These are phyloP conservation scores for Acanthamoeba quina DNA, from an alignment of 208 protist species.

Conservation along the genomic window DNA sequence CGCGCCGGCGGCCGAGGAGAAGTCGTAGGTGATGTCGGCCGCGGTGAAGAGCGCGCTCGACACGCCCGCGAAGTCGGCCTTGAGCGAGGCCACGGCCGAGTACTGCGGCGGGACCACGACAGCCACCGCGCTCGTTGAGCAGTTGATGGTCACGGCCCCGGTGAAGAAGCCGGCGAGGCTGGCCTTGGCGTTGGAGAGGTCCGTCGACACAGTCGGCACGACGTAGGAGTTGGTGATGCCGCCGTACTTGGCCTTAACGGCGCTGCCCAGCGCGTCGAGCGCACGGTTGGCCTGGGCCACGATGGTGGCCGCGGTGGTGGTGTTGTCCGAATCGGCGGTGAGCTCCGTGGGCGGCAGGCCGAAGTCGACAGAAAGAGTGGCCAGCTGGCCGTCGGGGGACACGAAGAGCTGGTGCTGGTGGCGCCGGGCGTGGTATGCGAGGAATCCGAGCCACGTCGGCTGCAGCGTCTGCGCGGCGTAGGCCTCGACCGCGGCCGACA, in stretches of 20 bases:
- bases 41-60: neutral
- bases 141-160: neutral
- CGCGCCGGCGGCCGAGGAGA: neutral
- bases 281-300: neutral
- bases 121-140: neutral
- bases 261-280: neutral
- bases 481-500: neutral
- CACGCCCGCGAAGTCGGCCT: neutral
- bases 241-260: neutral
- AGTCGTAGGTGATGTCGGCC: slow-evolving; percentile 14
- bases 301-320: neutral
- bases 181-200: neutral
- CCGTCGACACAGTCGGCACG: neutral
- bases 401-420: neutral
- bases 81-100: neutral
- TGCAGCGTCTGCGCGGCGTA: neutral
- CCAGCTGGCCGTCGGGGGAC: neutral
- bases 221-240: neutral
- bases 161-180: neutral
- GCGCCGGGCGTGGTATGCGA: neutral
- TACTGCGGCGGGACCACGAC: neutral
- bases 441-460: neutral
- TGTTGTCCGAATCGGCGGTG: neutral
- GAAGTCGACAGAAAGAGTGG: neutral
- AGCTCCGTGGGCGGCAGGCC: neutral